Base-by-base conservation (phyloP, 257 asterid genomes). In the Thymus mandschuricus region DNA sequence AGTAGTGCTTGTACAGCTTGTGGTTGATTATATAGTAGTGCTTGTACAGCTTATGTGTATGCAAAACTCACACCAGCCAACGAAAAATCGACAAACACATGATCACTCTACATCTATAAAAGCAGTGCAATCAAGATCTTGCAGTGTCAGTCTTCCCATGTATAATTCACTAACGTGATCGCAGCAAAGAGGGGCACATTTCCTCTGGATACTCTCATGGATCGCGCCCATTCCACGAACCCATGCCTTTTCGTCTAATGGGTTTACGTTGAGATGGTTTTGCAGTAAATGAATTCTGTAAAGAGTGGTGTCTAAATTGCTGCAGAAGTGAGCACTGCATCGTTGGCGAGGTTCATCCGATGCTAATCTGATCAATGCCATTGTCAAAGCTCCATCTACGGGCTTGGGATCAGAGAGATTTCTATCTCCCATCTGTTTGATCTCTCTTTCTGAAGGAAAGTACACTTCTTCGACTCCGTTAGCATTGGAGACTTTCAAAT, bases 391-490 rank as follows among this genome's bases (percentile, higher is more conserved):
- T 10, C 95, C 95, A 35, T 94, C 99, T 11, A 89, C 92, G 0
- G 96, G 97, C 56, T 64, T 79, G 2, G 97, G 97, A 71, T 94
- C 97, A 0, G 86, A 45, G 34, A 91, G 92, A 64, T 77, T 79
- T 50, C 75, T 71, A 68, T 91, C 95, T 63, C 99, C 89, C 97
- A 89, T 88, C 92, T 79, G 78, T 69, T 82, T 86, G 55, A 94
- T 81, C 73, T 89, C 92, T 76, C 85, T 86, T 81, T 94, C 99
- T 4, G 97, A 81, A 56, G 99, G 99, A 65, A 94, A 91, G 72
- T 82, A 48, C 12, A 66, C 56, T 58, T 78, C 75, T 77, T 80
- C 89, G 13, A 28, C 68, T 54, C 88, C 90, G 63, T 82, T 61
- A 10, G 3, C 29, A 74, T 61, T 73, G 10, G 28, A 74, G 15